Evolutionary conservation across 2,329 filamentous ascomycete genomes (phyloP).

Genomic region (Calonectria pseudoreteaudii): DNA sequence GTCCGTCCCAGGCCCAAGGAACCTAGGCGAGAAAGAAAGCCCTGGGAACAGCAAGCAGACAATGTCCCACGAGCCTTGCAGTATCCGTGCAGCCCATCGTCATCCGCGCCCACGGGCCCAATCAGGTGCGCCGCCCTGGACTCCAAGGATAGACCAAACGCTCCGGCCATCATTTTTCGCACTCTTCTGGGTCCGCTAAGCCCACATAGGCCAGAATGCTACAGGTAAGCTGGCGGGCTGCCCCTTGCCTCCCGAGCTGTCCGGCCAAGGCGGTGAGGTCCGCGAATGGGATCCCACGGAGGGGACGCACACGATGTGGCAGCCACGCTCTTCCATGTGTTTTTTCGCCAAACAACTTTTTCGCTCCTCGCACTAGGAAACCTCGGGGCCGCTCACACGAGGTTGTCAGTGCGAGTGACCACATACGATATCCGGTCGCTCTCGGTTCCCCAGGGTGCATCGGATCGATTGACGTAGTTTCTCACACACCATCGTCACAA

Average conservation of each 20-base stretch:
- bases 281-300: conserved; percentile 44
- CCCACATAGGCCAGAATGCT: conserved; percentile 16
- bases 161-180: conserved; percentile 16
- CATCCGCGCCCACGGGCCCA: conserved; percentile 20
- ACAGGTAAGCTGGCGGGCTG: conserved; percentile 17
- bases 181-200: not conserved
- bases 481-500: not conserved
- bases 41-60: not conserved
- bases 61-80: not conserved
- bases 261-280: conserved; percentile 34
- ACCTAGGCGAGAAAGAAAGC: not conserved
- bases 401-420: not conserved
- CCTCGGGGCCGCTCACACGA: not conserved
- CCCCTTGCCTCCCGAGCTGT: conserved; percentile 39
- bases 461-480: not conserved
- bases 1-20: not conserved
- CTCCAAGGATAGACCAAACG: conserved; percentile 16
- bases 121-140: conserved; percentile 11
- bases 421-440: not conserved
- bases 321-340: conserved; percentile 25
- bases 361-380: conserved; percentile 8
- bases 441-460: not conserved
- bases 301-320: conserved; percentile 6
- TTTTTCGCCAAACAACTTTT: conserved; percentile 20
- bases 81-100: conserved; percentile 18